Evolutionary conservation across 805 yeast genomes (phyloP), one percentile per base, ranked within the genome.

Genomic region (Geotrichum ghanense): DNA sequence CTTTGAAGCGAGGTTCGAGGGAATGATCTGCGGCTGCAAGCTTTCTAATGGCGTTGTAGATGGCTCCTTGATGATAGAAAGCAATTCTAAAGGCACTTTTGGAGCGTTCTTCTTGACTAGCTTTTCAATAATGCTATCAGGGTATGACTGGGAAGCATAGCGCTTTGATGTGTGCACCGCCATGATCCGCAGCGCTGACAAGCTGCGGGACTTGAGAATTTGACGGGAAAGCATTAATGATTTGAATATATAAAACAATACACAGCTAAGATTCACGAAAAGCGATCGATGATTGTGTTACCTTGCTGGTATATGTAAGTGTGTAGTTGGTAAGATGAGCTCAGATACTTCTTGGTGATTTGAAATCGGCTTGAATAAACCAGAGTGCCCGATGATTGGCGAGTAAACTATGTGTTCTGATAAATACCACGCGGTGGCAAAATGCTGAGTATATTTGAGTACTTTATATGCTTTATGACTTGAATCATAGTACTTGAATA

Each of bases 191-290:
- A 25, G 31, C 31, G 31, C 31, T 14, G 37, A n/a, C 19, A n/a
- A 6, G 10, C 5, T 31, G 37, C 17, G 37, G 16, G 14, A 19
- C 17, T 31, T 31, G 6, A 31, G 14, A 10, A 31, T n/a, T 5
- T 31, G 37, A 6, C 37, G 37, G 12, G 37, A 31, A 31, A 31
- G 37, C 37, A 31, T 31, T n/a, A 31, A 31, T 31, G 37, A 31
- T 31, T n/a, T n/a, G n/a, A n/a, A n/a, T n/a, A n/a, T n/a, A n/a
- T n/a, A n/a, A n/a, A n/a, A n/a, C n/a, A n/a, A n/a, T n/a, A n/a
- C n/a, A n/a, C n/a, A n/a, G n/a, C n/a, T n/a, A n/a, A 31, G 37
- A n/a, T 31, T 12, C 37, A 31, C 12, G 19, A 5, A 31, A 12
- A n/a, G 10, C 16, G 37, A 16, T 31, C 12, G 37, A 5, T 4